These are phyloP conservation scores for Fusarium sambucinum DNA, from an alignment of 2,329 filamentous ascomycete species.

Conservation along the genomic window DNA sequence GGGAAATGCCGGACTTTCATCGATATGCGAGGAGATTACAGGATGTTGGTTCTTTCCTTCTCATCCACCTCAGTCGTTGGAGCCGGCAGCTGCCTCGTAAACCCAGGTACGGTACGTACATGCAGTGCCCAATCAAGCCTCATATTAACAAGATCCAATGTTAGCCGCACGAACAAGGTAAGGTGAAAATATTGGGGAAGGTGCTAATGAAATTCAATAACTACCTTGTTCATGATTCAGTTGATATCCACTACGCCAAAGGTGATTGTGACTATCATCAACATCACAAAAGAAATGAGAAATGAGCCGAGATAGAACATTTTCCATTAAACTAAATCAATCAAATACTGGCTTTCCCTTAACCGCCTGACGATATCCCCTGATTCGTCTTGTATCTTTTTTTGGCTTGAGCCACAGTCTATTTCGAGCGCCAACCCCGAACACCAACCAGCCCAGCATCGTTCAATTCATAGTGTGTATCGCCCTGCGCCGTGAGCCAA, in stretches of 20 bases:
- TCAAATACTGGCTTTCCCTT: slow-evolving; percentile 9
- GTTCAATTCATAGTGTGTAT: slow-evolving; percentile 29
- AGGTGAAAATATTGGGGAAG: neutral
- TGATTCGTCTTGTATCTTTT: slow-evolving; percentile 29
- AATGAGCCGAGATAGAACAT: slow-evolving; percentile 7
- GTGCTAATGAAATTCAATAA: slow-evolving; percentile 1
- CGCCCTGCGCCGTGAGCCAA: slow-evolving; percentile 42
- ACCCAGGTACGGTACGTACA: slow-evolving; percentile 2
- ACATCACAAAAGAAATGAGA: slow-evolving; percentile 3
- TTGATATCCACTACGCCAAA: slow-evolving; percentile 14
- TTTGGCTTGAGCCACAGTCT: slow-evolving; percentile 45
- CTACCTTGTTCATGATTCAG: slow-evolving; percentile 26
- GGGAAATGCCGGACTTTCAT: neutral
- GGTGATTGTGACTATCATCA: slow-evolving; percentile 1
- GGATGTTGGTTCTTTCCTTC: slow-evolving; percentile 32
- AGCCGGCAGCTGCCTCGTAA: slow-evolving; percentile 14
- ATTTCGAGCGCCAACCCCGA: slow-evolving; percentile 39
- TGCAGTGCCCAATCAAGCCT: slow-evolving; percentile 20
- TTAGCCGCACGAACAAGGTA: neutral
- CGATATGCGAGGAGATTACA: slow-evolving; percentile 41
- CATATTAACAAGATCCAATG: slow-evolving; percentile 7
- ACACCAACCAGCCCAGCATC: slow-evolving; percentile 30
- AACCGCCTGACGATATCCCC: slow-evolving; percentile 11
- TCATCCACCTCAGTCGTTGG: slow-evolving; percentile 13
- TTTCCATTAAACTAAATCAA: slow-evolving; percentile 18